These are phyloP conservation scores for Hanseniaspora thailandica DNA, from an alignment of 805 yeast species.

Conservation along the genomic window DNA sequence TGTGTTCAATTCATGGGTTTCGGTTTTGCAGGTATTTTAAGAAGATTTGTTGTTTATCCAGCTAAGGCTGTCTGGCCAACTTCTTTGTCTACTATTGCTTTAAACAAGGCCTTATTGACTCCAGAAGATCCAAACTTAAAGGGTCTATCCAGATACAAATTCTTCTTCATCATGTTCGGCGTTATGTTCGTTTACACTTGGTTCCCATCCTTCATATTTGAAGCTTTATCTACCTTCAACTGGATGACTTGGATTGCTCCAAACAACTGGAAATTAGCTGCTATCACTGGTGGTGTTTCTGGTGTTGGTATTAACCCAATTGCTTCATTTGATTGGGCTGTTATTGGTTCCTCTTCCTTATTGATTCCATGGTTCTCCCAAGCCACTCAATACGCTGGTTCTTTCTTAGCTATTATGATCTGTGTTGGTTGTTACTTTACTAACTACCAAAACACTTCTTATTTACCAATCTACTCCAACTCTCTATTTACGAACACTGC, in stretches of 20 bases:
- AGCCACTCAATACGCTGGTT: conserved; percentile 29
- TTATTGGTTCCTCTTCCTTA: conserved; percentile 27
- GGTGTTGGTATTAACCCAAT: conserved; percentile 47
- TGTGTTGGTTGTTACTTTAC: conserved; percentile 34
- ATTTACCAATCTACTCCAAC: conserved; percentile 45
- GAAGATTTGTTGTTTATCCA: conserved; percentile 49
- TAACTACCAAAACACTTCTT: conserved; percentile 48
- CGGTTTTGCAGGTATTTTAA: conserved; percentile 51
- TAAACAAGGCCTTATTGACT: conserved; percentile 41
- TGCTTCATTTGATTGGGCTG: conserved; percentile 45
- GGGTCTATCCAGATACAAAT: conserved; percentile 34
- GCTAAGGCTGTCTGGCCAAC: conserved; percentile 56
- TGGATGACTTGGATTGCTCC: conserved; percentile 30
- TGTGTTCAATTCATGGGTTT: conserved; percentile 56
- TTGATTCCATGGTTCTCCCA: conserved; percentile 37
- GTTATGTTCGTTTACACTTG: conserved; percentile 48
- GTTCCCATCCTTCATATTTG: conserved; percentile 55
- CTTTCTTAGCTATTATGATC: conserved; percentile 26
- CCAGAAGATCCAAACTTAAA: conserved; percentile 28
- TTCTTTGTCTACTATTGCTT: conserved; percentile 45
- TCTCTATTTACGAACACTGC: conserved; percentile 41
- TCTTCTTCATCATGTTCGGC: conserved; percentile 35
- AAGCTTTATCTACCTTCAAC: conserved; percentile 49
- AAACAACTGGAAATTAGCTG: conserved; percentile 39
- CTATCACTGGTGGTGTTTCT: conserved; percentile 39